Percentiles rank a stretch among this genome's conserved stretches.
Conservation (phyloP, 495 filamentous ascomycete species). For the Penicillium roqueforti region DNA sequence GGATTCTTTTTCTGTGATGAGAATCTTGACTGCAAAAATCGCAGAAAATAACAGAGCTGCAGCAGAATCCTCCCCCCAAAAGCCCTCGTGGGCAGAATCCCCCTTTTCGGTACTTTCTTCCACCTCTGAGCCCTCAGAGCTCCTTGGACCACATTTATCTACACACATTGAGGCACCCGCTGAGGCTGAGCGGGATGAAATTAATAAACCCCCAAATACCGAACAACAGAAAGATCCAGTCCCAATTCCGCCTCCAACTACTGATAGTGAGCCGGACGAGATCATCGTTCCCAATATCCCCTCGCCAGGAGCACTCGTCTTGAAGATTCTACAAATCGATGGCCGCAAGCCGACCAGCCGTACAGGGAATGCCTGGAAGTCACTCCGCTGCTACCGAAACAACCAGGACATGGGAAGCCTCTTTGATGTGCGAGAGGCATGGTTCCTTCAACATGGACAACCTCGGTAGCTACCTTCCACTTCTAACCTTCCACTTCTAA, state of each 20-base stretch:
- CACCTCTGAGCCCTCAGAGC: neutral
- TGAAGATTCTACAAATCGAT: conserved; percentile 42
- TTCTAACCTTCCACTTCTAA: conserved; percentile 4
- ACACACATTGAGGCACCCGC: neutral
- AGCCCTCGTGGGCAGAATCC: neutral
- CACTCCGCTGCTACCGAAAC: conserved; percentile 45
- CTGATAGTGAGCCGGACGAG: conserved; percentile 15
- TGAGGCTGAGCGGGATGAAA: neutral
- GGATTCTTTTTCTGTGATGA: neutral
- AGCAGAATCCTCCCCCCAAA: neutral
- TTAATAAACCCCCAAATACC: neutral
- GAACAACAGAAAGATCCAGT: neutral
- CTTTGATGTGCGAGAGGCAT: conserved; percentile 50
- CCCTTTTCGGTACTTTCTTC: neutral
- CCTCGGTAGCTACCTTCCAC: conserved; percentile 1
- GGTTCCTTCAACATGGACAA: conserved; percentile 30
- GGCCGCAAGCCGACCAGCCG: conserved; percentile 29
- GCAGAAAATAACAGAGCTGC: neutral
- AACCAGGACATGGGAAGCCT: conserved; percentile 56
- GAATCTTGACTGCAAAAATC: neutral
- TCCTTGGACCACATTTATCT: neutral
- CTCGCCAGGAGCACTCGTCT: conserved; percentile 28
- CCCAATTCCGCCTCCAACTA: neutral
- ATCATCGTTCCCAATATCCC: conserved; percentile 33
- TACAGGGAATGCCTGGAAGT: conserved; percentile 49